These are phyloP conservation scores for Termitomyces sp. DNA, from an alignment of 768 basidiomycete genomes.

Conservation along the genomic window DNA sequence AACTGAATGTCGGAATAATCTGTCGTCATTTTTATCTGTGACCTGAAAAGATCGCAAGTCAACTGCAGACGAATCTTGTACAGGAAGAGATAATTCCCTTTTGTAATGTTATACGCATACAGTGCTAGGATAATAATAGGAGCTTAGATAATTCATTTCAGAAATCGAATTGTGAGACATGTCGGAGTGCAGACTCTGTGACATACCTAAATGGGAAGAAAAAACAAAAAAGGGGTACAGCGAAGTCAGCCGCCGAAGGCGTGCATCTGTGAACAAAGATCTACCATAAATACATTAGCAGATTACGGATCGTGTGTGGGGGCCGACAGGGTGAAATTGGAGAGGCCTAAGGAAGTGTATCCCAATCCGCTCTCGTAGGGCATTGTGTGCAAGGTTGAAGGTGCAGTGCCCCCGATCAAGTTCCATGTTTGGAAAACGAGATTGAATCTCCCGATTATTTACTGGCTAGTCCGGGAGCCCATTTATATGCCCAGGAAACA, in stretches of 20 bases:
- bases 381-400: slow-evolving; percentile 2
- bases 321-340: not conserved
- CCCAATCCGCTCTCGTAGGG: not conserved
- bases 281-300: not conserved
- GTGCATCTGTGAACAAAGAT: not conserved
- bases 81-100: not conserved
- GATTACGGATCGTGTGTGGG: not conserved
- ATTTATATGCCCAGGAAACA: slow-evolving; percentile 33
- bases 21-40: slow-evolving; percentile 3
- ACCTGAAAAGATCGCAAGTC: not conserved
- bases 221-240: slow-evolving; percentile 3
- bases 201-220: slow-evolving; percentile 3
- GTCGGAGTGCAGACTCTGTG: slow-evolving; percentile 3
- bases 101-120: not conserved
- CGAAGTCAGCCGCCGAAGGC: not conserved
- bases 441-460: slow-evolving; percentile 26
- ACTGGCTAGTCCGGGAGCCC: slow-evolving; percentile 19
- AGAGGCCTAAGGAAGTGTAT: slow-evolving; percentile 4
- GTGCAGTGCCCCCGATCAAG: slow-evolving; percentile 12
- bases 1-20: slow-evolving; percentile 15
- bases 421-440: slow-evolving; percentile 14
- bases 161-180: slow-evolving; percentile 11
- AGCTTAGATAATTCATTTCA: slow-evolving; percentile 1
- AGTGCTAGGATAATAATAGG: slow-evolving; percentile 9
- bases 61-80: not conserved